A percentile compares a stretch with the other conserved stretches of the same genome.
Conservation (phyloP, 768 basidiomycete genomes). For the Polyporus arcularius region DNA sequence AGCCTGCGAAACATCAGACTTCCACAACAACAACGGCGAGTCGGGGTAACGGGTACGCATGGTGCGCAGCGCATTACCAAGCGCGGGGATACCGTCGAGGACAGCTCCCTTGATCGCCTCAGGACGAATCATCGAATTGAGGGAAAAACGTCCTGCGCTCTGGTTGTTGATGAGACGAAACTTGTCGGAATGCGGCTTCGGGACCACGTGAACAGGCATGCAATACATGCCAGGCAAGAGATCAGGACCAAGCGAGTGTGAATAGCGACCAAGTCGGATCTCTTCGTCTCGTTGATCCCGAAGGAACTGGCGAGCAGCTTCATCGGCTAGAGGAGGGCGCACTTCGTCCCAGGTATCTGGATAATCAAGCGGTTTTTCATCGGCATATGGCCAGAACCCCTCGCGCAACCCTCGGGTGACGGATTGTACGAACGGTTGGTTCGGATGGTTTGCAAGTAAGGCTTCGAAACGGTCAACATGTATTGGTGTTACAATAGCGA, state of each 20-base stretch:
- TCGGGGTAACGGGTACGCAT: neutral
- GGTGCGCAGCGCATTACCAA: constrained; percentile 6
- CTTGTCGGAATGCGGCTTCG: constrained; percentile 36
- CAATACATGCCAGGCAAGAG: constrained; percentile 47
- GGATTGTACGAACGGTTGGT: constrained; percentile 38
- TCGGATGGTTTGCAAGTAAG: constrained; percentile 40
- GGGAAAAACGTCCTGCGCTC: constrained; percentile 32
- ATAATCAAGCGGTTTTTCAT: constrained; percentile 27
- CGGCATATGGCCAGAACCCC: constrained; percentile 49
- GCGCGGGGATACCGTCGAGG: constrained; percentile 7
- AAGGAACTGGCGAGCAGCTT: neutral
- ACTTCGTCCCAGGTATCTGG: constrained; percentile 22
- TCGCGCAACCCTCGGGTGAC: constrained; percentile 31
- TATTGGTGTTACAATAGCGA: constrained; percentile 40
- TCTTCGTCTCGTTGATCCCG: constrained; percentile 21
- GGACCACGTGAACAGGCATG: constrained; percentile 41
- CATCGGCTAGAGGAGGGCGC: neutral
- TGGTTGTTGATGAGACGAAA: constrained; percentile 43
- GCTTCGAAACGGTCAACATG: constrained; percentile 33
- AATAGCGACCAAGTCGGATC: constrained; percentile 16
- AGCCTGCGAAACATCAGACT: constrained; percentile 26
- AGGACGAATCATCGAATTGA: constrained; percentile 32
- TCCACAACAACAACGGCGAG: constrained; percentile 17
- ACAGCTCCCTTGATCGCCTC: neutral
- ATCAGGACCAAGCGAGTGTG: constrained; percentile 30